Evolutionary conservation across 371 early-diverging fungal genomes (phyloP).

Genomic region (Homolaphlyctis polyrhiza): DNA sequence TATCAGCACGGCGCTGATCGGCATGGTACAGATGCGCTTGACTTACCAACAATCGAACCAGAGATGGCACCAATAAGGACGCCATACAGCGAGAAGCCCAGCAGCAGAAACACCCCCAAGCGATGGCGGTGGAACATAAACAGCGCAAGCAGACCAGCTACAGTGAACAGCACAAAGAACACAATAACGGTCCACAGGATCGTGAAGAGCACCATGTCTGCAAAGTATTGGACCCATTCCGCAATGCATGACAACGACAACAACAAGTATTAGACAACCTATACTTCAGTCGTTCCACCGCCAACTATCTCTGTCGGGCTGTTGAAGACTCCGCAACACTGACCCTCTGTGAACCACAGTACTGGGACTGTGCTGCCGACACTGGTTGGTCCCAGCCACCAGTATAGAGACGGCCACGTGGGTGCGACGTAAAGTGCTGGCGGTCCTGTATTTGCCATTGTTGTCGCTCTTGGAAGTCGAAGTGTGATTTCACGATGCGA

Average conservation of each 20-base stretch:
- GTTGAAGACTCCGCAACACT: too few species aligned
- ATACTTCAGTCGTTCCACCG: too few species aligned
- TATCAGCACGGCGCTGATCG: too few species aligned
- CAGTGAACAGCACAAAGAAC: slow-evolving; percentile 1
- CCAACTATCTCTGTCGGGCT: too few species aligned
- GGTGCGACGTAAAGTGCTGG: too few species aligned
- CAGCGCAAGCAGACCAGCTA: background rate
- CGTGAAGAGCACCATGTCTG: slow-evolving; percentile 1
- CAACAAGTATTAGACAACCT: too few species aligned
- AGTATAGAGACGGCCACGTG: background rate
- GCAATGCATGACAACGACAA: too few species aligned
- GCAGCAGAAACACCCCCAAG: slow-evolving; percentile 1
- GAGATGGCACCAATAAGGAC: background rate
- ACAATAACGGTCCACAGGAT: slow-evolving; percentile 2
- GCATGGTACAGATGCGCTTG: background rate
- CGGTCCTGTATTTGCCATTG: too few species aligned
- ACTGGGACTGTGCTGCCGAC: background rate
- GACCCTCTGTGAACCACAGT: slow-evolving; percentile 2
- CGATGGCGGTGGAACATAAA: slow-evolving; percentile 2
- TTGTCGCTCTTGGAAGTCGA: too few species aligned
- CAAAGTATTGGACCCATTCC: too few species aligned
- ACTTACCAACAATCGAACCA: slow-evolving; percentile 1
- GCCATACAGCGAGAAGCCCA: background rate
- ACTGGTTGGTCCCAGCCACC: background rate
- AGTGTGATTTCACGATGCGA: too few species aligned